Percentiles rank a stretch among this genome's conserved stretches.
Conservation (phyloP, 441 rosid species). For the Adansonia grandidieri region DNA sequence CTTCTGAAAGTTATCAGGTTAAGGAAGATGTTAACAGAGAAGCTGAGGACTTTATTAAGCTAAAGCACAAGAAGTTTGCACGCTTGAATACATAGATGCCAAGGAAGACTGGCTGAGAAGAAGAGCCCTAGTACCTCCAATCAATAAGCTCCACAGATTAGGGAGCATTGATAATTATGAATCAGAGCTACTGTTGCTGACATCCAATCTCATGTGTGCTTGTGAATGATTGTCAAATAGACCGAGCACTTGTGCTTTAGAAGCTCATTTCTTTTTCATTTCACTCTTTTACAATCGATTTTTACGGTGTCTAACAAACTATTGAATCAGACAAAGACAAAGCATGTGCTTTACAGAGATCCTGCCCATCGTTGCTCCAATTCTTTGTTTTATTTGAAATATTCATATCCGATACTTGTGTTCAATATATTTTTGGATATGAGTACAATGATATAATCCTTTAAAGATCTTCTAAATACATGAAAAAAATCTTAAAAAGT, state of each 20-base stretch:
- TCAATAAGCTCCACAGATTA: constrained; percentile 7
- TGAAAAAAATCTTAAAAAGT: too few relatives aligned
- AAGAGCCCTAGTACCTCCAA: neutral
- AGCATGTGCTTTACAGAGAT: neutral
- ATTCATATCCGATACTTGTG: too few relatives aligned
- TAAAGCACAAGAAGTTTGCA: constrained; percentile 57
- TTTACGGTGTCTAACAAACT: neutral
- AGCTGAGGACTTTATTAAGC: constrained; percentile 64
- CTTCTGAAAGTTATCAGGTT: neutral
- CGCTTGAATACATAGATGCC: constrained; percentile 32
- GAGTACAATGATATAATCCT: too few relatives aligned
- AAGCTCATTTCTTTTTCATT: neutral
- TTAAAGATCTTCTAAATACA: too few relatives aligned
- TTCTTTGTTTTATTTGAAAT: too few relatives aligned
- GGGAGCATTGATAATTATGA: neutral
- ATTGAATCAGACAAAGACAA: neutral
- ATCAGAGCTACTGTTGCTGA: neutral
- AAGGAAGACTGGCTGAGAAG: constrained; percentile 17
- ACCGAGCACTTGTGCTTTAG: neutral
- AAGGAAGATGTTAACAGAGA: constrained; percentile 49
- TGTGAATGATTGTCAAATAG: neutral
- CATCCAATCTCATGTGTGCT: neutral
- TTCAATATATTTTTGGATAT: too few relatives aligned
- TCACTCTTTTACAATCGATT: neutral
- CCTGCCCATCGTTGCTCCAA: too few relatives aligned